These are phyloP conservation scores for Jimgerdemannia flammicorona DNA, from an alignment of 192 early-diverging fungal species.

Conservation along the genomic window DNA sequence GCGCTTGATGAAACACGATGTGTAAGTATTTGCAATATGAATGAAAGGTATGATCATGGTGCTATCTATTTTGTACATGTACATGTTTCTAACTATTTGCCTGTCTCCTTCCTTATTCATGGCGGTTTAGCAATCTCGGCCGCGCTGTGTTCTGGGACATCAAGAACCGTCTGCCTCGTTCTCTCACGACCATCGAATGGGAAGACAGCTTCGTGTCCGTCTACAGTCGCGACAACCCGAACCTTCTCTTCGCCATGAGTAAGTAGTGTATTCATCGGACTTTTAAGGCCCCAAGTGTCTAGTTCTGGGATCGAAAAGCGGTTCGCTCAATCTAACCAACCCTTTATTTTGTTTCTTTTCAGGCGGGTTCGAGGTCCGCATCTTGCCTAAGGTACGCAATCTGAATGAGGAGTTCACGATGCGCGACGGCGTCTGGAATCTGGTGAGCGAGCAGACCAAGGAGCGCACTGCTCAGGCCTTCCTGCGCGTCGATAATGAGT, in stretches of 20 bases:
- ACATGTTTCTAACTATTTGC: not conserved
- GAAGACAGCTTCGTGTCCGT: slow-evolving; percentile 95
- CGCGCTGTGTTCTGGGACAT: slow-evolving; percentile 99
- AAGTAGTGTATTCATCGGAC: not conserved
- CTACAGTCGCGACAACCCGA: slow-evolving; percentile 97
- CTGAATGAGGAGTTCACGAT: slow-evolving; percentile 86
- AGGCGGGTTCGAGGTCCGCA: slow-evolving; percentile 89
- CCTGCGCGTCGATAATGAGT: slow-evolving; percentile 94
- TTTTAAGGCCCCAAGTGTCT: no score
- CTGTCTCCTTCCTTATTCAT: no score
- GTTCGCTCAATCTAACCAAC: not conserved
- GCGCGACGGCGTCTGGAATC: slow-evolving; percentile 87
- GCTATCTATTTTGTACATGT: not conserved
- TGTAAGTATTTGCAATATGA: slow-evolving; percentile 24
- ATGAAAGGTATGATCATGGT: not conserved
- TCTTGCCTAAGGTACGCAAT: slow-evolving; percentile 88
- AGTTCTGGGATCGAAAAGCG: not conserved
- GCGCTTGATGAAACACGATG: slow-evolving; percentile 99
- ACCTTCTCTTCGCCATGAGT: slow-evolving; percentile 79
- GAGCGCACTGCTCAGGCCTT: slow-evolving; percentile 97
- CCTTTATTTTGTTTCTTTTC: slow-evolving; percentile 44
- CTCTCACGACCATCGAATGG: slow-evolving; percentile 98
- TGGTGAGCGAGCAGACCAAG: slow-evolving; percentile 96
- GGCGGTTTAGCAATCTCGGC: slow-evolving; percentile 62
- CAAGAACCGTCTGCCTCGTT: slow-evolving; percentile 95